Conservation (phyloP, 148 eudicot genomes). For the Nyssa sinensis region DNA sequence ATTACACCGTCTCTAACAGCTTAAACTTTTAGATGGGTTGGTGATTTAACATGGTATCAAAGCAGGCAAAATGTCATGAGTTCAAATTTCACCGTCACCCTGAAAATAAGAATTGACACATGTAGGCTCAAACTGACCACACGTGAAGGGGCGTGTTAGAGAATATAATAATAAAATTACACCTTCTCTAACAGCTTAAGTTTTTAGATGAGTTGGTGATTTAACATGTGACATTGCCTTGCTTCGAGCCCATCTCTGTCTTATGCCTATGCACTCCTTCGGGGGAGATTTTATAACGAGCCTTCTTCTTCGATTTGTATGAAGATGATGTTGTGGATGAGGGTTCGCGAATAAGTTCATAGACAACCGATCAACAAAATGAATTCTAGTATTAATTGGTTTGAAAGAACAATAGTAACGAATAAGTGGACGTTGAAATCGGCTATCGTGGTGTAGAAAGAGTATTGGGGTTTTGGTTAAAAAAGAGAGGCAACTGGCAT, state of each 20-base stretch:
- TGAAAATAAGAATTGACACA: too few species aligned
- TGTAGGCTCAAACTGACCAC: too few species aligned
- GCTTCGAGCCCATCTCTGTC: slow-evolving; percentile 64
- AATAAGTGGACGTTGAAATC: neutral
- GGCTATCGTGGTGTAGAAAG: neutral
- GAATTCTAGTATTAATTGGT: neutral
- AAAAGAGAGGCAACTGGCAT: slow-evolving; percentile 6
- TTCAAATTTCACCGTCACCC: too few species aligned
- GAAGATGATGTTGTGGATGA: slow-evolving; percentile 8
- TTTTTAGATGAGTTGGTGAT: too few species aligned
- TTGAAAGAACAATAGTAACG: neutral
- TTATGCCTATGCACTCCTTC: slow-evolving; percentile 43
- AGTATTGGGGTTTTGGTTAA: slow-evolving; percentile 18
- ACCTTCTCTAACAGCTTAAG: too few species aligned
- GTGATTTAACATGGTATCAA: too few species aligned
- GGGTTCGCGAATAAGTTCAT: slow-evolving; percentile 16
- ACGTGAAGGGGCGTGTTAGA: too few species aligned
- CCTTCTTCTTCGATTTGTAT: slow-evolving; percentile 34
- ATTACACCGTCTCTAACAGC: too few species aligned
- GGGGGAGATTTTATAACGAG: slow-evolving; percentile 45
- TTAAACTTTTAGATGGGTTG: too few species aligned
- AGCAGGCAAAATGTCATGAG: too few species aligned
- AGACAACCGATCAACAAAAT: neutral
- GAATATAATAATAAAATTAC: too few species aligned
- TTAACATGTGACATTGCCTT: slow-evolving; percentile 47